Percentiles rank a stretch among this genome's conserved stretches.
phyloP scores from a whole-genome alignment of 352 stramenopile genomes.

The Pythium insidiosum region DNA sequence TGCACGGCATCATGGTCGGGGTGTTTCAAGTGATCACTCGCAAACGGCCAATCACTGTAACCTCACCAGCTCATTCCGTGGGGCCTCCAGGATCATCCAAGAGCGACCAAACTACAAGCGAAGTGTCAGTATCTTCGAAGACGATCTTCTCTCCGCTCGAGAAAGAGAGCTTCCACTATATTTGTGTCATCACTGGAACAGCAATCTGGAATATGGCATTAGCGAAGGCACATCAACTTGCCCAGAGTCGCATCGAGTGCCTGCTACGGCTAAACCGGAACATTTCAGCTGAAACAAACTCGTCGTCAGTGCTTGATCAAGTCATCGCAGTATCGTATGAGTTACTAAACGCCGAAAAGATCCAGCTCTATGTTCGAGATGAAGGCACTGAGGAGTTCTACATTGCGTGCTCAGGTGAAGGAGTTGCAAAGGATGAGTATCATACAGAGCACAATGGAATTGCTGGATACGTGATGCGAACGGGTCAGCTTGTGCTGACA shows the following conservation, averaged over 20 bases:
- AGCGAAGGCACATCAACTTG: slow-evolving; percentile 20
- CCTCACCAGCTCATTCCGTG: slow-evolving; percentile 6
- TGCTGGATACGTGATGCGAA: slow-evolving; percentile 22
- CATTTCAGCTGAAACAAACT: slow-evolving; percentile 26
- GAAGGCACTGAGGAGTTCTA: slow-evolving; percentile 23
- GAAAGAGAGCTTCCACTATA: slow-evolving; percentile 28
- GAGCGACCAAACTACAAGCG: slow-evolving; percentile 4
- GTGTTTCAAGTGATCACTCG: slow-evolving; percentile 55
- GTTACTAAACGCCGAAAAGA: slow-evolving; percentile 23
- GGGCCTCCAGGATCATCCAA: no score
- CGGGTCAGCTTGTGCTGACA: slow-evolving; percentile 22
- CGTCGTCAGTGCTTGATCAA: slow-evolving; percentile 23
- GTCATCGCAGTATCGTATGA: slow-evolving; percentile 36
- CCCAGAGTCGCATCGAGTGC: slow-evolving; percentile 27
- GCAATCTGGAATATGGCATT: slow-evolving; percentile 33
- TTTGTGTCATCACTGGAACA: slow-evolving; percentile 30
- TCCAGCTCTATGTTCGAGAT: slow-evolving; percentile 24
- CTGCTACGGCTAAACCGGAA: slow-evolving; percentile 28
- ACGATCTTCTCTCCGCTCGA: slow-evolving; percentile 21
- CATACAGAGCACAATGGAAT: slow-evolving; percentile 26
- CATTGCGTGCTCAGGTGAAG: slow-evolving; percentile 12
- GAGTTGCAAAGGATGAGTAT: slow-evolving; percentile 18
- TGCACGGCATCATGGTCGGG: slow-evolving; percentile 46
- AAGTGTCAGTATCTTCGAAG: slow-evolving; percentile 8
- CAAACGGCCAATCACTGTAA: slow-evolving; percentile 14